phyloP scores from a whole-genome alignment of 176 grass and related monocot genomes.

The Olyra latifolia region DNA sequence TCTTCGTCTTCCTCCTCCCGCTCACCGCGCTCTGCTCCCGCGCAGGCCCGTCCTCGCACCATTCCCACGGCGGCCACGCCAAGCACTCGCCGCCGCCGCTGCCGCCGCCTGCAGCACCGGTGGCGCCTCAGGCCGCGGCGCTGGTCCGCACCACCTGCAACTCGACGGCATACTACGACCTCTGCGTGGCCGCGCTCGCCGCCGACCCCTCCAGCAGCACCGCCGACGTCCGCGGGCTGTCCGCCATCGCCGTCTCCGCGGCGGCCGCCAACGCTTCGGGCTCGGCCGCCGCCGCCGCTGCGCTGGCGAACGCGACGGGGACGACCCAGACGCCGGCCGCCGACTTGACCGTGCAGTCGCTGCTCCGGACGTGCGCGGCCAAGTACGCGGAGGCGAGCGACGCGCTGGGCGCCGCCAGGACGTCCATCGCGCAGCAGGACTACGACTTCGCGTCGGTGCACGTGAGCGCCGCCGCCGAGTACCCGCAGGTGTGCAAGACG shows the following conservation, averaged over 20 bases:
- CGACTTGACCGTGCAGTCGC: constrained; percentile 30
- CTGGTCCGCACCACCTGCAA: constrained; percentile 78
- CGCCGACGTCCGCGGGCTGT: constrained; percentile 73
- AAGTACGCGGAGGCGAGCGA: constrained; percentile 62
- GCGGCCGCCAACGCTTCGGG: constrained; percentile 62
- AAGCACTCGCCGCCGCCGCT: constrained; percentile 22
- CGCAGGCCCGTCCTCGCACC: neutral
- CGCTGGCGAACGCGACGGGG: constrained; percentile 23
- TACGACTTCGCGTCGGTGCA: constrained; percentile 83
- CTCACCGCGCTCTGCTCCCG: constrained; percentile 24
- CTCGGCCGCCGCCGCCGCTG: constrained; percentile 48
- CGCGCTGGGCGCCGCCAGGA: constrained; percentile 47
- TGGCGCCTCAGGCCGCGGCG: neutral
- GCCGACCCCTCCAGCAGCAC: constrained; percentile 60
- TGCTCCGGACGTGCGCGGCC: constrained; percentile 56
- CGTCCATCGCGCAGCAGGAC: constrained; percentile 42
- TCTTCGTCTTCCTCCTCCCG: neutral
- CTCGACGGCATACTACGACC: constrained; percentile 70
- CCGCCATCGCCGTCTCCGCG: constrained; percentile 52
- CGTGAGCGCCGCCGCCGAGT: constrained; percentile 79
- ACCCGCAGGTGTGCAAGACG: constrained; percentile 62
- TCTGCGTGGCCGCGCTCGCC: constrained; percentile 66
- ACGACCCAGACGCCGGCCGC: neutral
- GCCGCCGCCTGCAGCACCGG: neutral
- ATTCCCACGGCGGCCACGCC: constrained; percentile 24